A percentile compares a stretch with the other conserved stretches of the same genome.
These are phyloP conservation scores for Botrytis medusae DNA, from an alignment of 2,329 filamentous ascomycete species.

Conservation along the genomic window DNA sequence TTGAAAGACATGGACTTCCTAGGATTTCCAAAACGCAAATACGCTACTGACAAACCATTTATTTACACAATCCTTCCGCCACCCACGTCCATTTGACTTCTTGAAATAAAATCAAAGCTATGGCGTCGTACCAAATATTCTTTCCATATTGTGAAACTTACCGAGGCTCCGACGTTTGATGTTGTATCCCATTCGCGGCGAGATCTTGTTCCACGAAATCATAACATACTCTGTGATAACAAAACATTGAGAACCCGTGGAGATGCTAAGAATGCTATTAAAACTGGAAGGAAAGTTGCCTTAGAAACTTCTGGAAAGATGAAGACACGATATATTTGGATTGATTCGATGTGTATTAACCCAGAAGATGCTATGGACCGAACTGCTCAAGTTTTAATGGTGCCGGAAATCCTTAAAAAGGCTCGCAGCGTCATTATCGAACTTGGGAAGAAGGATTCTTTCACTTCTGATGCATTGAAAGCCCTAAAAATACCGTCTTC, in stretches of 20 bases:
- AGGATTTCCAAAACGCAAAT: neutral
- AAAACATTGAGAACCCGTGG: neutral
- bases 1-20: neutral
- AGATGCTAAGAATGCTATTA: slow-evolving; percentile 6
- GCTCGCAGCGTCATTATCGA: slow-evolving; percentile 22
- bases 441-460: slow-evolving; percentile 23
- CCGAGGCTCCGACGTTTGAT: slow-evolving; percentile 7
- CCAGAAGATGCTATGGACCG: slow-evolving; percentile 23
- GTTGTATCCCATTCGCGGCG: slow-evolving; percentile 12
- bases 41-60: neutral
- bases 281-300: neutral
- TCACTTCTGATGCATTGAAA: slow-evolving; percentile 13
- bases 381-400: slow-evolving; percentile 23
- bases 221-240: slow-evolving; percentile 5
- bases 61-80: slow-evolving; percentile 12
- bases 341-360: slow-evolving; percentile 26
- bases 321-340: slow-evolving; percentile 20
- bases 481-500: slow-evolving; percentile 7
- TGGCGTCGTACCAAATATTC: slow-evolving; percentile 8
- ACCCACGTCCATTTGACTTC: slow-evolving; percentile 9
- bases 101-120: slow-evolving; percentile 12
- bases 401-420: slow-evolving; percentile 25
- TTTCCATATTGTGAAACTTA: slow-evolving; percentile 9
- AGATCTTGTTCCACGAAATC: slow-evolving; percentile 11
- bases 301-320: neutral